Percentiles rank a stretch among this genome's conserved stretches.
Conservation (phyloP, 148 eudicot species). For the Rhododendron kiyosumense region DNA sequence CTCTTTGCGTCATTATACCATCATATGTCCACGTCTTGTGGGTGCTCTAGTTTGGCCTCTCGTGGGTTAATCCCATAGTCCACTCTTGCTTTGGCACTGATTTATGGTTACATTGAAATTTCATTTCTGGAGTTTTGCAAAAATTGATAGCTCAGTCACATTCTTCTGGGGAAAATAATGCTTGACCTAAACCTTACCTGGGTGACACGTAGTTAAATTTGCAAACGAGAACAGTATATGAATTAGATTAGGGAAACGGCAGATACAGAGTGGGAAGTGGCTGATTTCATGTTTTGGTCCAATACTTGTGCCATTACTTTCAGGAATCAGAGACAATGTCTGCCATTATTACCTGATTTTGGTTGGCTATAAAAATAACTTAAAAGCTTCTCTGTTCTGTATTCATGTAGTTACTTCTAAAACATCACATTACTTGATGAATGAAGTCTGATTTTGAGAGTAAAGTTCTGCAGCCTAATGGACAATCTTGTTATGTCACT, state of each 20-base stretch:
- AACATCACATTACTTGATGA: background rate
- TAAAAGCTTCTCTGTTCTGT: slow-evolving; percentile 1
- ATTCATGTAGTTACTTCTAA: background rate
- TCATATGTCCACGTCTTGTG: background rate
- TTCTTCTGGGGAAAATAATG: background rate
- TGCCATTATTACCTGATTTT: background rate
- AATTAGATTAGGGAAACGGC: background rate
- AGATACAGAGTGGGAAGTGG: no score
- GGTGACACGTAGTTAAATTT: background rate
- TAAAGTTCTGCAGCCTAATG: slow-evolving; percentile 1
- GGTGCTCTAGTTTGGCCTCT: background rate
- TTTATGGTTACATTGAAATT: background rate
- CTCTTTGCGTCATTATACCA: background rate
- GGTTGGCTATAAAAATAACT: background rate
- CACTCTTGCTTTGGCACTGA: background rate
- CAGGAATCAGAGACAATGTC: background rate
- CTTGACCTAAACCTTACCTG: background rate
- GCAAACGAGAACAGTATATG: background rate
- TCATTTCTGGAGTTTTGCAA: background rate
- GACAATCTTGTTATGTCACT: slow-evolving; percentile 1
- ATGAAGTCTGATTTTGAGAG: slow-evolving; percentile 5
- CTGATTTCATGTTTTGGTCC: background rate
- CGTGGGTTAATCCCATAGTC: background rate
- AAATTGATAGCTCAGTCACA: background rate
- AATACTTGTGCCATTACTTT: background rate